These are phyloP conservation scores for Alternaria incomplexa DNA, from an alignment of 2,329 filamentous ascomycete species.

Conservation along the genomic window DNA sequence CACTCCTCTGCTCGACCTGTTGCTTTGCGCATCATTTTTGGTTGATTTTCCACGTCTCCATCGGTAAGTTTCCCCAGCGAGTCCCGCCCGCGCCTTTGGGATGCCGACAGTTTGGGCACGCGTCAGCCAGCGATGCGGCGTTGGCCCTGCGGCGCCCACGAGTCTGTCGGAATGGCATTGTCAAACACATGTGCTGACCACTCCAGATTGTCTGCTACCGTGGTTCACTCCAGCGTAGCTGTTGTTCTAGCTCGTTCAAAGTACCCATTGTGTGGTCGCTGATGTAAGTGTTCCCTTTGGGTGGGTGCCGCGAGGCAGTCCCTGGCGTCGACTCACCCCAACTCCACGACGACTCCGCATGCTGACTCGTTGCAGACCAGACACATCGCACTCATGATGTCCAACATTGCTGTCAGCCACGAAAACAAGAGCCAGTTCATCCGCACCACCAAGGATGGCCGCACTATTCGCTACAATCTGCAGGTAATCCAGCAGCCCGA, in stretches of 20 bases:
- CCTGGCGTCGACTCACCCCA: conserved; percentile 8
- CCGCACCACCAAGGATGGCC: conserved; percentile 74
- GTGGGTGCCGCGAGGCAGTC: conserved; percentile 13
- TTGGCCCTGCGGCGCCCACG: conserved; percentile 18
- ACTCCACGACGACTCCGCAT: conserved; percentile 15
- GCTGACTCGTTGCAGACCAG: conserved; percentile 17
- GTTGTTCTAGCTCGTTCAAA: conserved; percentile 8
- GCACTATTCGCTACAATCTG: conserved; percentile 79
- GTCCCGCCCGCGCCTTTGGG: conserved; percentile 7
- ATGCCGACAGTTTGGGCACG: conserved; percentile 19
- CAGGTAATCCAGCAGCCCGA: conserved; percentile 92
- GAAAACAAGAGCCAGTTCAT: conserved; percentile 61
- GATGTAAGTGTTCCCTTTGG: conserved; percentile 20
- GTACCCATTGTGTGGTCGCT: conserved; percentile 3
- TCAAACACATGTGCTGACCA: conserved; percentile 12
- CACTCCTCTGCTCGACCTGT: not conserved
- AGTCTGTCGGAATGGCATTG: conserved; percentile 6
- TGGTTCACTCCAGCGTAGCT: conserved; percentile 18
- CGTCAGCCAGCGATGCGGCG: conserved; percentile 15
- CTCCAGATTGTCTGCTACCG: conserved; percentile 17
- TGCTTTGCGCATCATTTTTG: not conserved
- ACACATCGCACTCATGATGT: conserved; percentile 21
- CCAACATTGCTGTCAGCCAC: conserved; percentile 60
- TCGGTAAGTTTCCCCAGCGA: conserved; percentile 17
- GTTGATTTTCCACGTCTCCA: not conserved